phyloP scores from a whole-genome alignment of 768 basidiomycete genomes.

The Suillus decipiens region DNA sequence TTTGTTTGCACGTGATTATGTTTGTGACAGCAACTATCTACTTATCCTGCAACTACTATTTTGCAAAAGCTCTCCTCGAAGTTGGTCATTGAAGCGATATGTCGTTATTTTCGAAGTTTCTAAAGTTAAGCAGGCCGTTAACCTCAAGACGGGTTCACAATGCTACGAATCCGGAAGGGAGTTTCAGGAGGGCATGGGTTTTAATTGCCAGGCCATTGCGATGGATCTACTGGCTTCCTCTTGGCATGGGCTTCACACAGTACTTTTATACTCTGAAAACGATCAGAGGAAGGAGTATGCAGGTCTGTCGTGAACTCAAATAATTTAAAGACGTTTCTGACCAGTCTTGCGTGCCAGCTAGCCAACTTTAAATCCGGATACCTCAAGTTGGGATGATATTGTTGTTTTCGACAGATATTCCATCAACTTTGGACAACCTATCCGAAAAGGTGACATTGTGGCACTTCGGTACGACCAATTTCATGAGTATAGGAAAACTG shows the following conservation, averaged over 20 bases:
- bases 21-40: neutral
- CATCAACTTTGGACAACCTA: slow-evolving; percentile 36
- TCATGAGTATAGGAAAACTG: neutral
- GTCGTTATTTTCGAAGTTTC: neutral
- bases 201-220: neutral
- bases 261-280: slow-evolving; percentile 55
- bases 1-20: neutral
- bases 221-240: slow-evolving; percentile 55
- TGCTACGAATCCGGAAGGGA: neutral
- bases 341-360: slow-evolving; percentile 41
- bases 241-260: slow-evolving; percentile 47
- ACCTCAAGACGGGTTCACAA: neutral
- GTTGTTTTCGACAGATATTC: slow-evolving; percentile 61
- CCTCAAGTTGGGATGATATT: slow-evolving; percentile 59
- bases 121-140: neutral
- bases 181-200: neutral
- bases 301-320: slow-evolving; percentile 44
- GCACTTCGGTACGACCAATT: slow-evolving; percentile 48
- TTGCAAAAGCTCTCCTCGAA: neutral
- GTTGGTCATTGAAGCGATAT: neutral
- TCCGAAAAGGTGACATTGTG: slow-evolving; percentile 65
- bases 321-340: neutral
- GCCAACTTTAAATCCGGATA: slow-evolving; percentile 75
- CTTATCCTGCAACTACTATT: too few relatives aligned
- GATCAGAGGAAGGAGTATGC: slow-evolving; percentile 71